Base-by-base conservation (phyloP, 306 rosid species). In the Gastrolobium bilobum region DNA sequence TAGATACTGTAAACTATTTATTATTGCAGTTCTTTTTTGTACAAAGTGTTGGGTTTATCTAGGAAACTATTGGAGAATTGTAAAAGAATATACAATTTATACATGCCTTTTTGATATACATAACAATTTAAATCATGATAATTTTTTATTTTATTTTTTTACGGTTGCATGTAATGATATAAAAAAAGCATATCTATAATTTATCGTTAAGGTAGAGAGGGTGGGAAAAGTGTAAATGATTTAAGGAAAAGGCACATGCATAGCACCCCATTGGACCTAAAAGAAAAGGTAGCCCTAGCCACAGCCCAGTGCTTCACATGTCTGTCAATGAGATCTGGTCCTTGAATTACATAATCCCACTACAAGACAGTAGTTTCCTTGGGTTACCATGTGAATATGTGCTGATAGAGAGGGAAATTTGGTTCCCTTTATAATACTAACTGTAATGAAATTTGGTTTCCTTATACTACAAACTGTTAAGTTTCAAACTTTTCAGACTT, bases 241-340 rank as follows among this genome's bases (percentile, higher is more conserved):
- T 69, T n/a, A 14, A 62, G 62, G 26, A 81, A 78, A 58, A 46
- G 69, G 82, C 97, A 91, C 98, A 90, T 93, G 97, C 90, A 83
- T 14, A 81, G 60, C 89, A 84, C 88, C 82, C 86, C 79, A 82
- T 79, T 84, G 86, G 86, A 86, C 84, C 87, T 78, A 78, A 81
- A 79, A 73, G 80, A 83, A 87, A 81, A 84, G 75, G 76, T 68
- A 75, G 80, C 57, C 60, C n/a, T 80, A 77, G 59, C 71, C 67
- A 56, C 26, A 54, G 72, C 83, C 76, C 85, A 81, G 80, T 69
- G 60, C 56, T 82, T 87, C 94, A 89, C 93, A 89, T 91, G 97
- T 85, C 73, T 86, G 76, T 84, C 87, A 85, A 74, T 70, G 84
- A 85, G 88, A 90, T 78, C 83, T 78, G 82, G 68, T 77, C 44